phyloP scores from a whole-genome alignment of 441 rosid genomes.

The Adansonia gregorii region DNA sequence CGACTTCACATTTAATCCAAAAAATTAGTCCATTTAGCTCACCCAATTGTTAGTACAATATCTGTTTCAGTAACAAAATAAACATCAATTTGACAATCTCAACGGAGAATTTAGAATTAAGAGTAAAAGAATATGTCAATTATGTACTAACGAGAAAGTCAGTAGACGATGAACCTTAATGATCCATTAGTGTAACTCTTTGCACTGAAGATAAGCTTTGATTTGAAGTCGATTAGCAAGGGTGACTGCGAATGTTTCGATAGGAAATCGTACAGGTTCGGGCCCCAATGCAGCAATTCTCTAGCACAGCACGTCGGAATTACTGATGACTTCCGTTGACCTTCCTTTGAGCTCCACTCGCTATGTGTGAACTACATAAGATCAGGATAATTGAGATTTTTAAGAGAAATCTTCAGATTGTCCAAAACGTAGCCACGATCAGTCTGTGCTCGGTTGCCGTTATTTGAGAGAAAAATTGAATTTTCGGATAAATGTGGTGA shows the following conservation, averaged over 20 bases:
- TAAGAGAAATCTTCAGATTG: constrained; percentile 13
- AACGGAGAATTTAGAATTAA: constrained; percentile 4
- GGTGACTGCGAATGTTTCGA: constrained; percentile 53
- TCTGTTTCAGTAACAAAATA: background rate
- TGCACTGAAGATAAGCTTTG: constrained; percentile 27
- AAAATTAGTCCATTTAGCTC: background rate
- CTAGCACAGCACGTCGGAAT: constrained; percentile 43
- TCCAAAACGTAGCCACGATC: background rate
- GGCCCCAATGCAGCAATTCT: constrained; percentile 54
- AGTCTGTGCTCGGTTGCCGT: background rate
- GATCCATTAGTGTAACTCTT: constrained; percentile 27
- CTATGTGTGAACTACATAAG: constrained; percentile 67
- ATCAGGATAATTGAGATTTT: background rate
- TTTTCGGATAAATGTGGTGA: constrained; percentile 77
- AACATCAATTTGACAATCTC: constrained; percentile 12
- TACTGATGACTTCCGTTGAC: constrained; percentile 80
- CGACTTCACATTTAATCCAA: background rate
- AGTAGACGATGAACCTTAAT: constrained; percentile 28
- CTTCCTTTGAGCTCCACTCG: constrained; percentile 91
- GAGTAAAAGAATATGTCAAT: constrained; percentile 8
- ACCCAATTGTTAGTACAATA: constrained; percentile 10
- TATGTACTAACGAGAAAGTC: background rate
- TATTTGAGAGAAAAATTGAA: background rate
- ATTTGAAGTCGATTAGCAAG: constrained; percentile 35
- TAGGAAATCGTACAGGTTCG: constrained; percentile 57